Conservation (phyloP, 768 basidiomycete species). For the Imleria badia region DNA sequence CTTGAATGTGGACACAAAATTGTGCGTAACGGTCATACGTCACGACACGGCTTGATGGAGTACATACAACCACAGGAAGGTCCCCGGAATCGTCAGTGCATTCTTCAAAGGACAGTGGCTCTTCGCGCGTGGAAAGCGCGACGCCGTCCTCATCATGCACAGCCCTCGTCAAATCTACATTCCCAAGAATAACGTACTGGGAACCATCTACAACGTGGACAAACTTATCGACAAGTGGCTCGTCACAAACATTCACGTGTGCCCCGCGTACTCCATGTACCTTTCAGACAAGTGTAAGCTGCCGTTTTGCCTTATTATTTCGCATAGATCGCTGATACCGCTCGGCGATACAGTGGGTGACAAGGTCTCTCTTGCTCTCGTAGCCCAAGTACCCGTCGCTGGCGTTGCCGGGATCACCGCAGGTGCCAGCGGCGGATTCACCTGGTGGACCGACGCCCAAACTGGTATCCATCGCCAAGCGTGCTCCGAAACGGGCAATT, state of each 20-base stretch:
- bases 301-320: not conserved
- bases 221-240: conserved; percentile 30
- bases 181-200: conserved; percentile 23
- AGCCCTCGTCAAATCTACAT: conserved; percentile 23
- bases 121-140: conserved; percentile 28
- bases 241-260: conserved; percentile 32
- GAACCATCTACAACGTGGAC: conserved; percentile 24
- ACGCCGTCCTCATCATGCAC: conserved; percentile 34
- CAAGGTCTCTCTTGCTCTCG: conserved; percentile 21
- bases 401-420: not conserved
- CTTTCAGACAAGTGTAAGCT: conserved; percentile 26
- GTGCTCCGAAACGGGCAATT: conserved; percentile 10
- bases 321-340: not conserved
- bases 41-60: not conserved
- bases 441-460: conserved; percentile 20
- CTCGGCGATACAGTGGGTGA: conserved; percentile 18
- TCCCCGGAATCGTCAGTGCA: conserved; percentile 23
- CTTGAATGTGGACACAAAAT: not conserved
- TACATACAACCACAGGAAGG: conserved; percentile 1
- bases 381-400: conserved; percentile 7
- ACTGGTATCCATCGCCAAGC: conserved; percentile 22
- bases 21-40: conserved; percentile 13
- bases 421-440: not conserved
- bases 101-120: conserved; percentile 33
- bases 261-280: conserved; percentile 34